Evolutionary conservation across 176 grass and related monocot genomes (phyloP), one percentile per base, ranked within the genome.

Genomic region (Rhynchospora breviuscula): DNA sequence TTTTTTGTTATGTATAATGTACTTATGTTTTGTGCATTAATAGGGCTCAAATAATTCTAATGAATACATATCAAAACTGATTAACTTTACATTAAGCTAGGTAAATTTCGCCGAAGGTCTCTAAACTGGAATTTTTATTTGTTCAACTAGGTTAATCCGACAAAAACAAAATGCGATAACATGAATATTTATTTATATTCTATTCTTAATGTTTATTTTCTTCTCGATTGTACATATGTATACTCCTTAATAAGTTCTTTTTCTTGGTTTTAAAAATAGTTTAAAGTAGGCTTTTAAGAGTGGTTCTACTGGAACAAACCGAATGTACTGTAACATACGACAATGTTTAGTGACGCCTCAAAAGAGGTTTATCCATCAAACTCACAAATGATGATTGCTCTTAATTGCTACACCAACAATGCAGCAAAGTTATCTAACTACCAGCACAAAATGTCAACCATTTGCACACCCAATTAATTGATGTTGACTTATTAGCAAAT

Each of bases 391-490:
- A 76, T 77, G 23, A 26, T 56, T 53, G n/a, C 47, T 14, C 40
- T 70, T 7, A 15, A 69, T 19, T 29, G 10, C 35, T 40, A 40
- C 35, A 40, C 35, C 35, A 40, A 40, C 35, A 40, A 40, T 40
- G 35, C 35, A 40, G 35, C 35, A 40, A 40, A 40, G 35, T 65
- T 65, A 65, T 65, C n/a, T 18, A 65, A 18, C n/a, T 22, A 18
- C n/a, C 14, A 65, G 62, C 23, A 8, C 23, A 65, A 26, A 65
- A 65, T 18, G 75, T 29, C 75, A 81, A 81, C 57, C 58, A 22
- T 63, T 63, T 48, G 79, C 79, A 63, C 4, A 15, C 58, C 58
- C 31, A 81, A 62, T 81, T 63, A 63, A 45, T 81, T 25, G 58
- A 45, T 81, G 79, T 22, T 63, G 29, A 46, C 48, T 56, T 19